A percentile compares a stretch with the other conserved stretches of the same genome.
Evolutionary conservation across 2,329 filamentous ascomycete genomes (phyloP).

Genomic region (Neurospora sp.): DNA sequence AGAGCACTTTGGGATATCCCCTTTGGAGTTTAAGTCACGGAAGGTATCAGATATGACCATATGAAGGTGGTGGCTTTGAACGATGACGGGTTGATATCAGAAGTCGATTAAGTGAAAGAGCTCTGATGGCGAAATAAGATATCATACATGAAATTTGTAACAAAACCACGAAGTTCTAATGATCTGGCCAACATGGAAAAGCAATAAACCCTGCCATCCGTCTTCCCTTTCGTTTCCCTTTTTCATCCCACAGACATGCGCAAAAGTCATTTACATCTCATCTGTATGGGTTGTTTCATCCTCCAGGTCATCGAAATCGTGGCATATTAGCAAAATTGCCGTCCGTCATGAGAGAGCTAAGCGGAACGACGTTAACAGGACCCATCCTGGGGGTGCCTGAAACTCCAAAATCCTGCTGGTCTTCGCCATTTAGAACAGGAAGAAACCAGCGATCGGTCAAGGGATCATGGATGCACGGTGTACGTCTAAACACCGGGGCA

Average conservation of each 20-base stretch:
- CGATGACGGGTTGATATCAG: not conserved
- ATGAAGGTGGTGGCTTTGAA: not conserved
- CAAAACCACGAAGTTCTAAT: constrained; percentile 4
- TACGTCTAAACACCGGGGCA: constrained; percentile 14
- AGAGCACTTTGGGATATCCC: too few species aligned
- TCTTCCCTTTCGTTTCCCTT: not conserved
- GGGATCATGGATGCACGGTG: constrained; percentile 15
- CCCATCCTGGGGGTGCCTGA: constrained; percentile 2
- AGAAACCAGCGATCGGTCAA: constrained; percentile 9
- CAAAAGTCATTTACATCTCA: not conserved
- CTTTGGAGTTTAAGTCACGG: not conserved
- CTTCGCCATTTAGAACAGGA: constrained; percentile 1
- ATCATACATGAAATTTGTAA: constrained; percentile 14
- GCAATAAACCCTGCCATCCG: constrained; percentile 1
- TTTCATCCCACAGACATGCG: not conserved
- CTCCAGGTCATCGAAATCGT: not conserved
- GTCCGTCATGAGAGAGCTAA: not conserved
- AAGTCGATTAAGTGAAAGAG: not conserved
- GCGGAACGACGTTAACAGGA: not conserved
- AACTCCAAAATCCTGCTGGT: constrained; percentile 1
- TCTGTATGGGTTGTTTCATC: not conserved
- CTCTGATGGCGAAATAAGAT: constrained; percentile 3
- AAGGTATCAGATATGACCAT: not conserved
- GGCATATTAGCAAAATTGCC: not conserved
- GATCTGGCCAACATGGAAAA: not conserved